Percentiles rank a stretch among this genome's conserved stretches.
Evolutionary conservation across 2,329 filamentous ascomycete species (phyloP).

Genomic region (Anisogramma anomala): DNA sequence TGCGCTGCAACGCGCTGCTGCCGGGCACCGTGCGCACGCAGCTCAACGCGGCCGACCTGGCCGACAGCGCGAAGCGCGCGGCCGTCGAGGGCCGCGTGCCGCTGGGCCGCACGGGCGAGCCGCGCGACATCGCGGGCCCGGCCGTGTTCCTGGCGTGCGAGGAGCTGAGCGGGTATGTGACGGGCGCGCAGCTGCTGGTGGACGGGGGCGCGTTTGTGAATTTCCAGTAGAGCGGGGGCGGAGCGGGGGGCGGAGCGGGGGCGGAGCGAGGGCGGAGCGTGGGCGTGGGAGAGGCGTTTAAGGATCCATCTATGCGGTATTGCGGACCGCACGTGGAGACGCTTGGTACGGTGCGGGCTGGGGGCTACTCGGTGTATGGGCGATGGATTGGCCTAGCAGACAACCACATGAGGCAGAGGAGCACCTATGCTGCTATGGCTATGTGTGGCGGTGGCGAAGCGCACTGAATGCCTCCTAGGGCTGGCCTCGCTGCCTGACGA

Average conservation of each 20-base stretch:
- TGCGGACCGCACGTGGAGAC: no score
- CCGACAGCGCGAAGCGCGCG: slow-evolving; percentile 55
- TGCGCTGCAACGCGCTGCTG: slow-evolving; percentile 73
- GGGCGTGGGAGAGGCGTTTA: no score
- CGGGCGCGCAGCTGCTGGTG: slow-evolving; percentile 70
- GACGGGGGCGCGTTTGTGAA: slow-evolving; percentile 51
- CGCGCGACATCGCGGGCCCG: slow-evolving; percentile 68
- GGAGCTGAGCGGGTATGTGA: slow-evolving; percentile 69
- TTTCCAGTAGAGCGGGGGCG: not conserved
- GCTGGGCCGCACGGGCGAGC: slow-evolving; percentile 59
- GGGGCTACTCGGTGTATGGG: no score
- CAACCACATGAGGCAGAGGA: no score
- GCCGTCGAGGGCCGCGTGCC: slow-evolving; percentile 80
- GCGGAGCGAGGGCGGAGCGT: not conserved
- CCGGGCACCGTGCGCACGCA: slow-evolving; percentile 77
- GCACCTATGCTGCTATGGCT: no score
- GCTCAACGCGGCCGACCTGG: slow-evolving; percentile 71
- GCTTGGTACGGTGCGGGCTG: no score
- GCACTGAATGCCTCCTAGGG: no score
- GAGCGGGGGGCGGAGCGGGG: not conserved
- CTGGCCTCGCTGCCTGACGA: no score
- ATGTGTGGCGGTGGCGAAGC: no score
- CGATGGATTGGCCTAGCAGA: no score
- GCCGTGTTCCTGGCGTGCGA: slow-evolving; percentile 77
- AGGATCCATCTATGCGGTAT: no score